A percentile compares a stretch with the other conserved stretches of the same genome.
Conservation (phyloP, 2,329 filamentous ascomycete species). For the Aspergillus puulaauensis region DNA sequence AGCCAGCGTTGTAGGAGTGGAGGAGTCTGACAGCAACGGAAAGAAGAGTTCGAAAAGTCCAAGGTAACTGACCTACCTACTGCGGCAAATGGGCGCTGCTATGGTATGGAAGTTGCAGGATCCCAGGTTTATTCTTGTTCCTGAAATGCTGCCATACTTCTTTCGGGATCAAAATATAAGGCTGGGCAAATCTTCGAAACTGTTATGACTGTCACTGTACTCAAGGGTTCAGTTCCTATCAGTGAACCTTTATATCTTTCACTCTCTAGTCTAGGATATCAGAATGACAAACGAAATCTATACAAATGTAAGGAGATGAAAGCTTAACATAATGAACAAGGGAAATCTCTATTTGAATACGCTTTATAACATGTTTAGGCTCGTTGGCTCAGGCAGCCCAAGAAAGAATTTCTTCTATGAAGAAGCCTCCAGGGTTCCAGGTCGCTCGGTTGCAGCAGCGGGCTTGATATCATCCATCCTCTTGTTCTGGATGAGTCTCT, state of each 20-base stretch:
- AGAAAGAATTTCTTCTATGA: constrained; percentile 15
- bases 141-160: neutral
- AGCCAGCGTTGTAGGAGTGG: constrained; percentile 20
- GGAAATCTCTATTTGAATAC: constrained; percentile 16
- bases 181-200: neutral
- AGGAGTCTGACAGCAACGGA: constrained; percentile 9
- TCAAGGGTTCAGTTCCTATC: constrained; percentile 1
- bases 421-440: constrained; percentile 40
- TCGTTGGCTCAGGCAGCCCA: constrained; percentile 3
- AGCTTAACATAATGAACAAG: neutral
- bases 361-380: constrained; percentile 12
- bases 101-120: neutral
- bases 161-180: neutral
- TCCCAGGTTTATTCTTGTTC: neutral
- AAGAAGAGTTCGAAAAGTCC: constrained; percentile 14
- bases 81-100: neutral
- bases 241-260: neutral
- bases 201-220: neutral
- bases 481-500: constrained; percentile 47
- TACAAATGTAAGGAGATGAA: neutral
- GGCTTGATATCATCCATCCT: constrained; percentile 40
- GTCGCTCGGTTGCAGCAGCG: constrained; percentile 41
- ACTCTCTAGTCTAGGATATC: neutral
- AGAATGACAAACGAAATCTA: constrained; percentile 1
- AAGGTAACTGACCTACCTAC: constrained; percentile 5